Percentiles rank a stretch among this genome's conserved stretches.
phyloP scores from a whole-genome alignment of 2,329 filamentous ascomycete genomes.

The Rhynchosporium graminicola region DNA sequence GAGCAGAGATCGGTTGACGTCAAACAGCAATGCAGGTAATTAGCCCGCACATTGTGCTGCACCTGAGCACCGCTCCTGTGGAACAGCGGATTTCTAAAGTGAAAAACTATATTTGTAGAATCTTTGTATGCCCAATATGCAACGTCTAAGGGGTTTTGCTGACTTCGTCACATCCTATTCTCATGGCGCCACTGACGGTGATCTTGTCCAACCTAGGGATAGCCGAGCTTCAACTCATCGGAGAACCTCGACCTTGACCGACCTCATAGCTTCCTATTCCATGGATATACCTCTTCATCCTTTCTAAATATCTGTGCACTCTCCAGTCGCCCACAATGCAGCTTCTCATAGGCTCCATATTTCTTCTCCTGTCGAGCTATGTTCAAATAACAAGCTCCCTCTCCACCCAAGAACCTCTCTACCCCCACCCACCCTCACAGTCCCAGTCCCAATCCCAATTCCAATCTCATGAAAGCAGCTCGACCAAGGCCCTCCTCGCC shows the following conservation, averaged over 20 bases:
- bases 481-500: conserved; percentile 47
- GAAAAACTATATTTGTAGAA: too few species aligned
- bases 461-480: conserved; percentile 14
- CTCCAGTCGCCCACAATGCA: conserved; percentile 26
- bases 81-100: too few species aligned
- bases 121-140: neutral
- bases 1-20: too few species aligned
- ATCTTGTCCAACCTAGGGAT: conserved; percentile 2
- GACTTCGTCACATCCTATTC: neutral
- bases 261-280: neutral
- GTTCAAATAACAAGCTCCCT: conserved; percentile 21
- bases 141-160: neutral
- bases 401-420: conserved; percentile 28
- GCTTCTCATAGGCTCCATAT: conserved; percentile 19
- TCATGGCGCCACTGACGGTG: neutral
- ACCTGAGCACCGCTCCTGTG: too few species aligned
- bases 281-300: neutral
- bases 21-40: too few species aligned
- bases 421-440: conserved; percentile 6
- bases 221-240: neutral
- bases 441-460: too few species aligned
- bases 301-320: neutral
- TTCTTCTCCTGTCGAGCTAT: conserved; percentile 28
- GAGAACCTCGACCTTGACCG: neutral
- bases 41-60: too few species aligned